Base-by-base conservation (phyloP, 176 grass and related monocot genomes). In the Rhynchospora tenuis region DNA sequence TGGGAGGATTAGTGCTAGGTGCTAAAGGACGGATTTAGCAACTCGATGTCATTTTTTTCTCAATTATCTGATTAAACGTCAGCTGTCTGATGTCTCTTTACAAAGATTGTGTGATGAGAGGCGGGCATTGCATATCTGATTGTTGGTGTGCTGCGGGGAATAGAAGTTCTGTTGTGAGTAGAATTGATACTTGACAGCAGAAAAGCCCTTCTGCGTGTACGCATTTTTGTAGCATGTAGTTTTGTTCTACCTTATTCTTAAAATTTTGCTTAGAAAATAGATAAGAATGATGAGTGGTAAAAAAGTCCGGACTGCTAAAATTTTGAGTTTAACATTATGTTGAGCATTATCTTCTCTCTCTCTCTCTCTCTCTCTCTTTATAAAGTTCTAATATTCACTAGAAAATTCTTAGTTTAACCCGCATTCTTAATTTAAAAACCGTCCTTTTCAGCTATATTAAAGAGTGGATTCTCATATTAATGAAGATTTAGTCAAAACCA, bases 1-100 rank as follows among this genome's bases (percentile, higher is more conserved):
- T 19, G 54, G 42, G 67, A 47, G 42, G 67, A 71, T 17, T 20
- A 43, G 66, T 44, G 20, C 66, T 26, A 22, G 59, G 22, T 70
- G 73, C 46, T 74, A 10, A 23, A 77, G 73, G 45, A 56, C 50
- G 24, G 15, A 19, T 77, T 56, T 77, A 77, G 73, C 69, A 77
- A 56, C 23, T 56, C 48, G 50, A 29, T 77, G 26, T 23, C 22
- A n/a, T n/a, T n/a, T 23, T 77, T 23, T 77, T 77, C 73, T 1
- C 73, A 77, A 17, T 28, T 55, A 48, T 73, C n/a, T 31, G 26
- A 77, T 56, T 16, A 54, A 28, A 54, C 54, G 7, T 77, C 50
- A 1, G 24, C 73, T 46, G 3, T 31, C 50, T 31, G 73, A 77
- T 77, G 26, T 24, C 73, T 31, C 12, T 22, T 19, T 56, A 56